A percentile compares a stretch with the other conserved stretches of the same genome.
These are phyloP conservation scores for Salvia splendens DNA, from an alignment of 257 asterid species.

Conservation along the genomic window DNA sequence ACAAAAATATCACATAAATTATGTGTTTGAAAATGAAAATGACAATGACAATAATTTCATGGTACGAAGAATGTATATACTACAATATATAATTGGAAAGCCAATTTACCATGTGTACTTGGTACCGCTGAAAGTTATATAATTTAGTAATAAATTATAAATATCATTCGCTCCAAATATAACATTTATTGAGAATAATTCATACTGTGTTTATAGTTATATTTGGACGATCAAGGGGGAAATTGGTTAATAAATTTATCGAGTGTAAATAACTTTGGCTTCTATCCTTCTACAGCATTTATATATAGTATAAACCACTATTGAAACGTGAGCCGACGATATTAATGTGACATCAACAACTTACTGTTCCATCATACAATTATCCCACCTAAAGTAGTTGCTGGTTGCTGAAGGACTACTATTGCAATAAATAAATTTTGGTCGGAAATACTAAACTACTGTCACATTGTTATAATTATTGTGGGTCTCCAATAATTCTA, in stretches of 20 bases:
- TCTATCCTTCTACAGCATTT: not conserved
- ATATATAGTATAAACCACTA: not conserved
- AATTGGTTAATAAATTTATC: not conserved
- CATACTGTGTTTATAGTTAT: not conserved
- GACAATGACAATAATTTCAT: too few species aligned
- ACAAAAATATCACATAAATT: too few species aligned
- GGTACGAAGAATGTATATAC: too few species aligned
- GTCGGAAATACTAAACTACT: constrained; percentile 10
- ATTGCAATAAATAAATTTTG: constrained; percentile 27
- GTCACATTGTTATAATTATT: constrained; percentile 27
- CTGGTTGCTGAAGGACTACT: constrained; percentile 26
- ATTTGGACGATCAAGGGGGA: not conserved
- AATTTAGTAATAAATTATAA: not conserved
- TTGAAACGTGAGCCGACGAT: constrained; percentile 32
- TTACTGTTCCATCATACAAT: constrained; percentile 15
- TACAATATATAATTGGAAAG: not conserved
- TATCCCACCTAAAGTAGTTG: constrained; percentile 36
- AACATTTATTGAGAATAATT: too few species aligned
- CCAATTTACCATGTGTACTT: not conserved
- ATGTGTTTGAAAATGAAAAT: too few species aligned
- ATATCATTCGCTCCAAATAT: not conserved
- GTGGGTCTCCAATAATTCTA: not conserved
- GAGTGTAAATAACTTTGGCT: not conserved
- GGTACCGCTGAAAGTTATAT: not conserved
- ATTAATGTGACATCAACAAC: constrained; percentile 34